These are phyloP conservation scores for Sordariomycetes sp. DNA, from an alignment of 2,329 filamentous ascomycete genomes.

Conservation along the genomic window DNA sequence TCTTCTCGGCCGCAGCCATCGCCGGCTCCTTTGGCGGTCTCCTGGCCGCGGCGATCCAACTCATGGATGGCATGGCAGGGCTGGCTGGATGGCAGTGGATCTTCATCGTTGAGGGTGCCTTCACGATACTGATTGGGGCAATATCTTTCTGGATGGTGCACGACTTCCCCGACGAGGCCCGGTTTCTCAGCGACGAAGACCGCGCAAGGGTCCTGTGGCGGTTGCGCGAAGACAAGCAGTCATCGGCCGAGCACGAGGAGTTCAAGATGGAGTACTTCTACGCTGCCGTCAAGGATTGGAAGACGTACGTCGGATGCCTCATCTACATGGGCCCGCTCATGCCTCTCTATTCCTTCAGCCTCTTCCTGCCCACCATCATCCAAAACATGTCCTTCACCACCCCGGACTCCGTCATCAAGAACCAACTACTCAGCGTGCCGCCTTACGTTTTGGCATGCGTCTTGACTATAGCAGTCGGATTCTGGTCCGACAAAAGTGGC, in stretches of 20 bases:
- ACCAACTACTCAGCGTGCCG: slow-evolving; percentile 37
- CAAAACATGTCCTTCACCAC: slow-evolving; percentile 33
- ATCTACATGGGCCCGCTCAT: slow-evolving; percentile 73
- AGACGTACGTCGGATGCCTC: slow-evolving; percentile 66
- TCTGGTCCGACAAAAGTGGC: slow-evolving; percentile 64
- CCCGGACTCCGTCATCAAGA: slow-evolving; percentile 21
- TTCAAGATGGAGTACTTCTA: slow-evolving; percentile 68
- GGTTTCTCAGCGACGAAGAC: slow-evolving; percentile 62
- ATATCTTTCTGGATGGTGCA: slow-evolving; percentile 70
- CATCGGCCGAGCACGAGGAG: slow-evolving; percentile 63
- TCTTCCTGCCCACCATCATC: slow-evolving; percentile 77
- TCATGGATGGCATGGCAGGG: slow-evolving; percentile 56
- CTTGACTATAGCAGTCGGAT: slow-evolving; percentile 37
- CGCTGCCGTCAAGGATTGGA: slow-evolving; percentile 70
- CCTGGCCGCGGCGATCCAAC: slow-evolving; percentile 60
- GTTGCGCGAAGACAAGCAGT: slow-evolving; percentile 62
- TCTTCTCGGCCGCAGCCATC: slow-evolving; percentile 75
- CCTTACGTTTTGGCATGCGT: slow-evolving; percentile 28
- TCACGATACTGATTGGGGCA: slow-evolving; percentile 60
- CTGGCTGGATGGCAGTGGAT: slow-evolving; percentile 55
- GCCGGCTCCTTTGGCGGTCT: slow-evolving; percentile 72
- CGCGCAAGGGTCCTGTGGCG: slow-evolving; percentile 63
- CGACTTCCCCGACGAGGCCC: slow-evolving; percentile 72
- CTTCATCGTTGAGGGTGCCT: slow-evolving; percentile 61
- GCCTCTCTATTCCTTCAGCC: slow-evolving; percentile 64